Percentiles rank a stretch among this genome's conserved stretches.
phyloP scores from a whole-genome alignment of 768 basidiomycete genomes.

The Lentinula raphanica region DNA sequence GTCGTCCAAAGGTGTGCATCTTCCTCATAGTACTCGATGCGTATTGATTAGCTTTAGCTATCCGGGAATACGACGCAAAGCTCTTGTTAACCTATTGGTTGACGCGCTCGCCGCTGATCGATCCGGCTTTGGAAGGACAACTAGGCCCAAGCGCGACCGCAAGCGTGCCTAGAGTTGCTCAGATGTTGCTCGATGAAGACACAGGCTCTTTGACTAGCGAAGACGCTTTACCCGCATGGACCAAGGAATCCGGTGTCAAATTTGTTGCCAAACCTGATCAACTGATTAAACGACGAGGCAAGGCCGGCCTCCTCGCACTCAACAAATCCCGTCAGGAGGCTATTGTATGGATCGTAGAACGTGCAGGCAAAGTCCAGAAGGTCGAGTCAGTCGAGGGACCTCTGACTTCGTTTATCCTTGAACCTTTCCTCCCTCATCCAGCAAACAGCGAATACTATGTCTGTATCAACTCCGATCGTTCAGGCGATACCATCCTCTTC shows the following conservation, averaged over 20 bases:
- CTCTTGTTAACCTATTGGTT: conserved; percentile 97
- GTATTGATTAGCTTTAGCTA: conserved; percentile 32
- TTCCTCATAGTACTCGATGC: conserved; percentile 2
- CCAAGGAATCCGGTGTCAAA: conserved; percentile 35
- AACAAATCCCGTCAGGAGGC: conserved; percentile 92
- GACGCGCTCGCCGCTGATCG: conserved; percentile 78
- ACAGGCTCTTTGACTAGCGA: conserved; percentile 50
- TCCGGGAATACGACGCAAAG: conserved; percentile 99
- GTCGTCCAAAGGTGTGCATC: conserved; percentile 11
- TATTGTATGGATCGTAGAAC: conserved; percentile 78
- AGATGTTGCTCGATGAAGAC: conserved; percentile 76
- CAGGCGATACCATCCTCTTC: conserved; percentile 96
- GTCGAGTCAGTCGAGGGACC: conserved; percentile 94
- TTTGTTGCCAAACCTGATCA: conserved; percentile 97
- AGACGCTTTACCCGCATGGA: conserved; percentile 6
- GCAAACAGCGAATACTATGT: conserved; percentile 95
- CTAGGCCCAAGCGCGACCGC: conserved; percentile 33
- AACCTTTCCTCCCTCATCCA: conserved; percentile 97
- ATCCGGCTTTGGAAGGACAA: conserved; percentile 12
- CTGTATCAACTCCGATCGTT: conserved; percentile 92
- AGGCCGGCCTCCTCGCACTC: conserved; percentile 90
- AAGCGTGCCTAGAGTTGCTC: conserved; percentile 66
- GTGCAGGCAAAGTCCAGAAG: conserved; percentile 91
- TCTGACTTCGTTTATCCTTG: conserved; percentile 95
- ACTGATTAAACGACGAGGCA: conserved; percentile 98